Base-by-base conservation (phyloP, 805 yeast genomes). In the Schwanniomyces yamadae region DNA sequence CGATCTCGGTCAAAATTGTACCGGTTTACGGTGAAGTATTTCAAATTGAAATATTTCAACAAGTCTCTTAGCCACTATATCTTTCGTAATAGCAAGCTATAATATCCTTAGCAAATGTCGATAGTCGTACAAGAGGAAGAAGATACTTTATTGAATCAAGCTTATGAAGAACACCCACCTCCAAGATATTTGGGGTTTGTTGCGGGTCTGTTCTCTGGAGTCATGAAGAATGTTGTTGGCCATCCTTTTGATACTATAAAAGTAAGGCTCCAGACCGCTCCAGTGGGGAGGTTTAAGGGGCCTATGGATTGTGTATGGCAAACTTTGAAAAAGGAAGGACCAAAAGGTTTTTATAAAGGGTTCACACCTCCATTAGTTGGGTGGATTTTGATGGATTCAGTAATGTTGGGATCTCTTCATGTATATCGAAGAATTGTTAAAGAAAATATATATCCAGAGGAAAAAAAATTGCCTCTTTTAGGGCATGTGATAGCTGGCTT, bases 161-260 rank as follows among this genome's bases (percentile, higher is more conserved):
- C 23, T 11, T 34, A 38, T 14, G 45, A 42, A 23, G 56, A 52
- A 0, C 58, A 61, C 5, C 41, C 54, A n/a, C 77, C 80, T 1
- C 77, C 82, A 8, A 59, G 53, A 38, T 77, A 75, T 46, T 73
- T 81, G 41, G 96, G 96, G 14, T 89, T 88, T 53, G 75, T 87
- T 15, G 95, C 96, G 2, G 97, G 96, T 6, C 78, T 84, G 52
- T 84, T 84, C 53, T 82, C 91, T 0, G 97, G 96, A 15, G 77
- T 86, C 16, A 83, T 86, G 50, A 89, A 89, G 55, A 84, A 89
- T 48, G 80, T 83, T 1, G 96, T 89, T 7, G 96, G 96, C 2
- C 96, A 88, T 58, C 96, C 96, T 8, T 86, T 89, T 48, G 96
- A 89, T 57, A 85, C 96, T 1, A 80, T 89, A 45, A 88, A 88